These are phyloP conservation scores for Cladosporium oxysporum DNA, from an alignment of 2,329 filamentous ascomycete genomes.

Conservation along the genomic window DNA sequence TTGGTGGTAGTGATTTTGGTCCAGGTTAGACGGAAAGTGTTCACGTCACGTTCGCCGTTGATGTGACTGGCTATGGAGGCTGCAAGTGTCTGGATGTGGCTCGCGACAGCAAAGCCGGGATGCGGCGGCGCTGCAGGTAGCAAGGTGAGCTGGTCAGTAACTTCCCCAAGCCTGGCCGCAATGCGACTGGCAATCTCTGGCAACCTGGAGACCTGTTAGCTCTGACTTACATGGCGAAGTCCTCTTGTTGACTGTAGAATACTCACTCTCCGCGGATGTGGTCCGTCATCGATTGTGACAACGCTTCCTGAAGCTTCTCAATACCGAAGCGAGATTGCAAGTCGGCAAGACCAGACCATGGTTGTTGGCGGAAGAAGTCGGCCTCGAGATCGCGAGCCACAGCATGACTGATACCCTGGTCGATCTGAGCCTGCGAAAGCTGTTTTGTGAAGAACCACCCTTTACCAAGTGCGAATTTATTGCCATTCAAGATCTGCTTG, in stretches of 20 bases:
- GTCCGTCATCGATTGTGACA: slow-evolving; percentile 52
- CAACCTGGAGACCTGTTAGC: slow-evolving; percentile 19
- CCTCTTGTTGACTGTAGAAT: background rate
- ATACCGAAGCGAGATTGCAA: slow-evolving; percentile 56
- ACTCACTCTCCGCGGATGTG: slow-evolving; percentile 43
- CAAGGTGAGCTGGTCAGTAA: slow-evolving; percentile 56
- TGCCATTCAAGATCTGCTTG: slow-evolving; percentile 51
- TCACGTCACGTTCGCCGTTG: slow-evolving; percentile 48
- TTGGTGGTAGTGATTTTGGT: slow-evolving; percentile 45
- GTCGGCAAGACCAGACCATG: slow-evolving; percentile 50
- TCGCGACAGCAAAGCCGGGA: slow-evolving; percentile 65
- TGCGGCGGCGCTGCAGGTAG: slow-evolving; percentile 67
- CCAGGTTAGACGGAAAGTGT: slow-evolving; percentile 48
- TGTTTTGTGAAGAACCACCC: slow-evolving; percentile 79
- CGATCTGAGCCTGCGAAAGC: slow-evolving; percentile 55
- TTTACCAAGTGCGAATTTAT: slow-evolving; percentile 65
- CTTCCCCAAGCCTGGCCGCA: slow-evolving; percentile 48
- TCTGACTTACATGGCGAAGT: background rate
- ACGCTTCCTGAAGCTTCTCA: slow-evolving; percentile 47
- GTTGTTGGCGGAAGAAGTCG: slow-evolving; percentile 50
- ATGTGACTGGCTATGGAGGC: slow-evolving; percentile 56
- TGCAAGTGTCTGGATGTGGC: slow-evolving; percentile 61
- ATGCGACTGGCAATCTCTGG: slow-evolving; percentile 50
- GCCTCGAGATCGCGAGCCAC: slow-evolving; percentile 53
- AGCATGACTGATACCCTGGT: slow-evolving; percentile 45